Evolutionary conservation across 1,139 yeast genomes (phyloP), one percentile per base, ranked within the genome.

Genomic region (Blastobotrys proliferans): DNA sequence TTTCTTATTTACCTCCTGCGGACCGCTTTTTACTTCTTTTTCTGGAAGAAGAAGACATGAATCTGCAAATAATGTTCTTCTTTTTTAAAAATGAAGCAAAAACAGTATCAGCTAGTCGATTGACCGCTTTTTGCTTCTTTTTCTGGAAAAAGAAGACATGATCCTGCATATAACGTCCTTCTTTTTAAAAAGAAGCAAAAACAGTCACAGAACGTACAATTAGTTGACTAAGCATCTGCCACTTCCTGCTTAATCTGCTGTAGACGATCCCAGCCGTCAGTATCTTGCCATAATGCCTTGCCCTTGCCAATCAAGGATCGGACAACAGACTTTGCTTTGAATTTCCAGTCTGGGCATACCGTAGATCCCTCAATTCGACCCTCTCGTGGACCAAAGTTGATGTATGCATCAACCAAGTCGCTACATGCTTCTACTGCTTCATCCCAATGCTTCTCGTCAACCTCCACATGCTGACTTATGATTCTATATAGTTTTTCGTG

Each of bases 311-410:
- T 74, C 51, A 88, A 68, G 1, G 87, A 75, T 54, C 95, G 73
- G 13, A 88, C 73, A 0, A 86, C 70, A 9, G 84, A 75, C 51
- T 80, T 74, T 1, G 94, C 81, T 61, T 88, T 88, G 65, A 83
- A 86, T 57, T 77, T 83, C 97, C 97, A 90, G 59, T 88, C 95
- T 55, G 81, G 77, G 61, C 96, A 88, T 4, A 92, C 95, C 13
- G 83, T 58, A 55, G 84, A 88, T 1, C 82, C 96, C 2, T 87
- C 88, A 53, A 82, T 78, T 54, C 84, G 83, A 3, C 97, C 97
- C 16, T 88, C 90, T 54, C 78, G 65, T 45, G 84, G 94, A 10
- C 97, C 97, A 31, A 85, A 72, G 4, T 86, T 82, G 56, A 82
- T 90, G 61, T 90, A 92, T 0, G 96, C 95, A 37, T 94, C 87